Evolutionary conservation across 2,329 filamentous ascomycete genomes (phyloP), one percentile per base, ranked within the genome.

Genomic region (Pyrenophora teres): DNA sequence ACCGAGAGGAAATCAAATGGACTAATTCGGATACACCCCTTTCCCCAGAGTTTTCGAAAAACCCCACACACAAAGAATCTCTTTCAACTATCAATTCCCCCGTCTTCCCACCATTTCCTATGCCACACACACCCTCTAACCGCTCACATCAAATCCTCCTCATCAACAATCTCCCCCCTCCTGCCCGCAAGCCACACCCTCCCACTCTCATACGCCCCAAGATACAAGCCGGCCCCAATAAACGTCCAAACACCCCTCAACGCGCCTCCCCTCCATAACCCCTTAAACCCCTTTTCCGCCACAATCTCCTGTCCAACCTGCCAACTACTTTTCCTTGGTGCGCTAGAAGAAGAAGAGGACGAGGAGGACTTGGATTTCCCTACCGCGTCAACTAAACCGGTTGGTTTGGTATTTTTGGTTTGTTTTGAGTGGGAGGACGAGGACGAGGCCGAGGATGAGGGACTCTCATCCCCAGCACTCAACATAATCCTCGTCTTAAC

Each of bases 401-500:
- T 54, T 59, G 58, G n/a, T 1, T 35, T 6, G 2, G 18, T 25
- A 18, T 60, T 56, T 6, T 32, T 40, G 3, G 46, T 39, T 13
- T 30, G 16, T 3, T 15, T 10, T 15, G 15, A 15, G 15, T 15
- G 15, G 15, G 15, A 15, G 15, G 15, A 15, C 15, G 15, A 15
- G 15, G 15, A 15, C 15, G 15, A 15, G 15, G 15, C 15, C 15
- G 15, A 15, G 8, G 18, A 1, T 2, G 19, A 21, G 19, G 19
- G 19, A 21, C 19, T 21, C 19, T 6, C 25, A 5, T 72, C 68
- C 0, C 48, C 68, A 9, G 74, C 72, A 18, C 82, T 80, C 21
- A 96, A 78, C 92, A 96, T 96, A 74, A 96, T 88, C 42, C 90
- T 78, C 58, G 92, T 96, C 78, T 96, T 96, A 19, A 96, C 83